Evolutionary conservation across 2,329 filamentous ascomycete species (phyloP).

Genomic region (Diatrype stigma): DNA sequence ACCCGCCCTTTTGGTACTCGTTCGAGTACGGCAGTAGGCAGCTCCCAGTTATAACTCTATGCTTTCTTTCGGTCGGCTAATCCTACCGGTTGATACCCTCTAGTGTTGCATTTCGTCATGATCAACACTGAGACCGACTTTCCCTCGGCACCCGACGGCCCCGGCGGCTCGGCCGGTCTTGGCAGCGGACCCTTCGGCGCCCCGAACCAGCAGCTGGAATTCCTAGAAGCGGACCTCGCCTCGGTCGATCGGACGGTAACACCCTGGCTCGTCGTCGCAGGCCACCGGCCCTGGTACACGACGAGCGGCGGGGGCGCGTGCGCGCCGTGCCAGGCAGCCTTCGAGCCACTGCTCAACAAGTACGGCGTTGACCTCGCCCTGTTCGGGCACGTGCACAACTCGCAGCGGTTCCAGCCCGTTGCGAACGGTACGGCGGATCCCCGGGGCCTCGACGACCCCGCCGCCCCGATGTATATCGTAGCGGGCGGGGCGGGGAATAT

Average conservation of each 20-base stretch:
- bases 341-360: conserved; percentile 49
- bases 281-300: conserved; percentile 45
- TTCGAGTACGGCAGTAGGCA: conserved; percentile 49
- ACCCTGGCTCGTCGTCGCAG: conserved; percentile 47
- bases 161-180: conserved; percentile 36
- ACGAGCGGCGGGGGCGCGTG: conserved; percentile 32
- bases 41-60: too few species aligned
- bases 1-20: conserved; percentile 56
- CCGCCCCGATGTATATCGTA: conserved; percentile 49
- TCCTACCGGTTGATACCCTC: too few species aligned
- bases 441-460: conserved; percentile 33
- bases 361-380: conserved; percentile 55
- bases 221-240: conserved; percentile 51
- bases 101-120: conserved; percentile 47
- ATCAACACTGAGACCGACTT: conserved; percentile 57
- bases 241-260: conserved; percentile 52
- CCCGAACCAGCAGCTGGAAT: conserved; percentile 46
- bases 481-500: conserved; percentile 54
- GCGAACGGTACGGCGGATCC: conserved; percentile 32
- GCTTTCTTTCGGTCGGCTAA: too few species aligned
- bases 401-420: conserved; percentile 46
- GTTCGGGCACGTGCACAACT: conserved; percentile 56
- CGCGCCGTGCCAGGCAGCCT: conserved; percentile 44
- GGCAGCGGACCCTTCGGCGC: conserved; percentile 47
- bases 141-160: conserved; percentile 41